Conservation (phyloP, 768 basidiomycete species). For the Kwoniella botswanensis region DNA sequence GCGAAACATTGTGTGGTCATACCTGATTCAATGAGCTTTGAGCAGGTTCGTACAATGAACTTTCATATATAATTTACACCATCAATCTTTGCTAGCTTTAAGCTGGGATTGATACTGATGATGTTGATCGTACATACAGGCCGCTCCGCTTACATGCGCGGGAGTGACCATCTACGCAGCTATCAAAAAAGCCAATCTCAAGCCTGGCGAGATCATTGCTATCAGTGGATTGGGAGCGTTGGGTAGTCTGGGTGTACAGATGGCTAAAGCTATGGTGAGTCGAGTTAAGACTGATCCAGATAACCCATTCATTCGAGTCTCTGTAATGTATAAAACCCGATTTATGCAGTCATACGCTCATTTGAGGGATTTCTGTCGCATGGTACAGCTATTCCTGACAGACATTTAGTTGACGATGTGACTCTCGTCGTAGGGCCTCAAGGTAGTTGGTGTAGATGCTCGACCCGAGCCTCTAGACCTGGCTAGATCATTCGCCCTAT, state of each 20-base stretch:
- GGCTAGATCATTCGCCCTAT: constrained; percentile 9
- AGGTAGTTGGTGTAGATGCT: constrained; percentile 36
- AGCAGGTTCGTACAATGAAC: constrained; percentile 13
- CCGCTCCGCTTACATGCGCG: constrained; percentile 40
- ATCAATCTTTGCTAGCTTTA: too few species aligned
- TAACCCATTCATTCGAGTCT: too few species aligned
- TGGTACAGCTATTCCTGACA: too few species aligned
- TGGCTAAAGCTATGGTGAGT: constrained; percentile 30
- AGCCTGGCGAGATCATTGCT: constrained; percentile 29
- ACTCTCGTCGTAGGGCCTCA: constrained; percentile 24
- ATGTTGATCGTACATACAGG: constrained; percentile 9
- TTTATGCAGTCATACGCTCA: too few species aligned
- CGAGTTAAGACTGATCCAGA: too few species aligned
- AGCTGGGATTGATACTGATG: too few species aligned
- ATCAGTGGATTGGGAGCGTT: constrained; percentile 39
- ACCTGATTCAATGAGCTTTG: constrained; percentile 21
- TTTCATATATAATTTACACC: not conserved
- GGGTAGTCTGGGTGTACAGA: constrained; percentile 35
- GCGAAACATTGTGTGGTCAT: constrained; percentile 16
- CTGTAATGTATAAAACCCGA: too few species aligned
- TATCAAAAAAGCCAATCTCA: constrained; percentile 30
- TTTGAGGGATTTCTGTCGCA: too few species aligned
- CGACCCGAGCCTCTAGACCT: constrained; percentile 25
- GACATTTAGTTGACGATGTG: too few species aligned
- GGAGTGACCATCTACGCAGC: constrained; percentile 34